Conservation (phyloP, 345 rosid genomes). For the Barbarea vulgaris region DNA sequence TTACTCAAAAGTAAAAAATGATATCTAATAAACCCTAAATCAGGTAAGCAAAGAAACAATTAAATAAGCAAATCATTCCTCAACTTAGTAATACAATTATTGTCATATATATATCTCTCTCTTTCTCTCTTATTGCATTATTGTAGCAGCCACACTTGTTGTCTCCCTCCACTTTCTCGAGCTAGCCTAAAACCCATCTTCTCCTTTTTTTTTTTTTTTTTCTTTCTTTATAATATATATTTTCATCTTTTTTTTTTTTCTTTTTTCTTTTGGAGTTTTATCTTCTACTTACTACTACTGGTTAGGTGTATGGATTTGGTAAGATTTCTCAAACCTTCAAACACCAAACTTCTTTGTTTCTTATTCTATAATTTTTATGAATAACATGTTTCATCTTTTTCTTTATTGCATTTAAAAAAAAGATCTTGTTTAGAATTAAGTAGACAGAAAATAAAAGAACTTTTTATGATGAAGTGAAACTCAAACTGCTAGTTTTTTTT, state of each 20-base stretch:
- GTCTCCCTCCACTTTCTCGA: conserved; percentile 35
- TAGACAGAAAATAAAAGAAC: not conserved
- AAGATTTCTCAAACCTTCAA: conserved; percentile 32
- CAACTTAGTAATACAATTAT: conserved; percentile 18
- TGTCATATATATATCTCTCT: conserved; percentile 2
- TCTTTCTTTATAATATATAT: conserved; percentile 18
- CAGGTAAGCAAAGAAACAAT: conserved; percentile 42
- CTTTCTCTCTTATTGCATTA: conserved; percentile 32
- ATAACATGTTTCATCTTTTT: conserved; percentile 26
- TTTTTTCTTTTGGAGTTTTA: conserved; percentile 33
- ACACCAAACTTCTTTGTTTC: conserved; percentile 12
- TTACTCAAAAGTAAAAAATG: conserved; percentile 1
- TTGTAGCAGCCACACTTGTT: conserved; percentile 37
- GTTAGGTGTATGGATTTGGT: conserved; percentile 43
- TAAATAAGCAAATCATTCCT: conserved; percentile 27
- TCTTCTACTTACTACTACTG: conserved; percentile 37
- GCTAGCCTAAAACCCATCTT: conserved; percentile 42
- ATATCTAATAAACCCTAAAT: conserved; percentile 48
- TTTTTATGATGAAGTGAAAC: conserved; percentile 18
- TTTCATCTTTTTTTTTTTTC: not conserved
- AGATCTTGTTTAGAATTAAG: conserved; percentile 24
- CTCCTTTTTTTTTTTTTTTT: conserved; percentile 26
- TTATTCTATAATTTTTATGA: conserved; percentile 8
- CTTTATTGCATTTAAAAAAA: conserved; percentile 16
- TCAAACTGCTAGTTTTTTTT: conserved; percentile 16